phyloP scores from a whole-genome alignment of 2,329 filamentous ascomycete species.

The Calonectria pteridis region DNA sequence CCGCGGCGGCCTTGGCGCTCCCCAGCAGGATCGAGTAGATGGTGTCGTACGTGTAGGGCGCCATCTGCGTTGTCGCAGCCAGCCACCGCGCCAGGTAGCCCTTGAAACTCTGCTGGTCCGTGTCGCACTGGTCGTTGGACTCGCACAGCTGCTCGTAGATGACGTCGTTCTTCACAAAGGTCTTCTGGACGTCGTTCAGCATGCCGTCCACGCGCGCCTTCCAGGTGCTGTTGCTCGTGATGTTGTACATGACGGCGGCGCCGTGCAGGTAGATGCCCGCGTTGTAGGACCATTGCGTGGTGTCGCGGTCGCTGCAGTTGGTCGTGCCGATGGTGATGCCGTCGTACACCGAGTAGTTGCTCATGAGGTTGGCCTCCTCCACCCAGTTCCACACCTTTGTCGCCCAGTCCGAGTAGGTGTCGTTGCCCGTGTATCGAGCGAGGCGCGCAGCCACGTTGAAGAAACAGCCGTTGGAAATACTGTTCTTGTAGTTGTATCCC shows the following conservation, averaged over 20 bases:
- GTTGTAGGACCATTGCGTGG: conserved; percentile 78
- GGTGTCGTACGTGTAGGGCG: conserved; percentile 62
- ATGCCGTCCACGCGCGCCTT: conserved; percentile 71
- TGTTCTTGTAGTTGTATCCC: conserved; percentile 78
- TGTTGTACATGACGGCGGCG: conserved; percentile 71
- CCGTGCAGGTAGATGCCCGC: conserved; percentile 74
- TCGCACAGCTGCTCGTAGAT: conserved; percentile 79
- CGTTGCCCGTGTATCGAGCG: conserved; percentile 82
- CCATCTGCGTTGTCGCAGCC: conserved; percentile 66
- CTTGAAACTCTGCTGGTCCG: conserved; percentile 82
- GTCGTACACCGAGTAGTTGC: conserved; percentile 67
- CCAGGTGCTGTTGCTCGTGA: conserved; percentile 67
- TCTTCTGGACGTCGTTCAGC: conserved; percentile 59
- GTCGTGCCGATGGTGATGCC: conserved; percentile 54
- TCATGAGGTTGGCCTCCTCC: conserved; percentile 66
- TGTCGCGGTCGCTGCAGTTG: conserved; percentile 65
- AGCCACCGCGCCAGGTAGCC: conserved; percentile 79
- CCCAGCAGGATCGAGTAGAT: conserved; percentile 64
- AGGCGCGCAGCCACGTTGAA: conserved; percentile 79
- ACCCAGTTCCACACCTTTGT: conserved; percentile 78
- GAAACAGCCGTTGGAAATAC: conserved; percentile 77
- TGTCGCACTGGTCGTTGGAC: conserved; percentile 69
- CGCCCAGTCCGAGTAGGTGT: conserved; percentile 84
- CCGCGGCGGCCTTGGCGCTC: conserved; percentile 65
- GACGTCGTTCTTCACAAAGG: conserved; percentile 68